phyloP scores from a whole-genome alignment of 805 yeast genomes.

The Wickerhamia fluorescens region DNA sequence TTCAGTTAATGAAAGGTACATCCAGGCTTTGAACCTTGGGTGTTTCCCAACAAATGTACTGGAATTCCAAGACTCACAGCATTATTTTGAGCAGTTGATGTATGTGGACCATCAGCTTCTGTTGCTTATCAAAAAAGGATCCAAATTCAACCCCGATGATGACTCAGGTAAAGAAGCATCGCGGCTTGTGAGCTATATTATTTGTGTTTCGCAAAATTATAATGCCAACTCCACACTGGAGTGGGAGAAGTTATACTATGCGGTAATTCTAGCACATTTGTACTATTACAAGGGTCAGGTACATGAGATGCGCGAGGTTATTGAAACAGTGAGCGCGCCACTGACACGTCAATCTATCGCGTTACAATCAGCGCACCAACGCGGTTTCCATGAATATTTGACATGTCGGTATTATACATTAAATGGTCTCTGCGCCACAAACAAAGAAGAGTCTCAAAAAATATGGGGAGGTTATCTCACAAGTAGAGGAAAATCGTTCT shows the following conservation, averaged over 20 bases:
- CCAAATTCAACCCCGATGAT: no score
- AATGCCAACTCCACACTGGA: no score
- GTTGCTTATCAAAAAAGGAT: conserved; percentile 20
- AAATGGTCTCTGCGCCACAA: conserved; percentile 12
- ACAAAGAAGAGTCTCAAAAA: no score
- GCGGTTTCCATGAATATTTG: conserved; percentile 24
- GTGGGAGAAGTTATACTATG: conserved; percentile 27
- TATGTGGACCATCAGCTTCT: conserved; percentile 35
- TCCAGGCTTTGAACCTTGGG: conserved; percentile 26
- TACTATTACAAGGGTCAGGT: conserved; percentile 19
- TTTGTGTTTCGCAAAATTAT: no score
- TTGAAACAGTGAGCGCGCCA: conserved; percentile 7
- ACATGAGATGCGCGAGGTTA: conserved; percentile 12
- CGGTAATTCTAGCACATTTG: conserved; percentile 29
- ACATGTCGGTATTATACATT: conserved; percentile 27
- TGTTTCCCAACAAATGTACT: conserved; percentile 30
- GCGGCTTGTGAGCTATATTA: no score
- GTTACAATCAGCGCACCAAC: no score
- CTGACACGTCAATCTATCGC: conserved; percentile 4
- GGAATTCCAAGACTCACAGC: conserved; percentile 26
- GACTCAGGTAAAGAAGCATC: no score
- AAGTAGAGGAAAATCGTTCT: no score
- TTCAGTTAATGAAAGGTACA: conserved; percentile 16
- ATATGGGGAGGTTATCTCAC: no score
- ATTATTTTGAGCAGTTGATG: conserved; percentile 25